Base-by-base conservation (phyloP, 2,329 filamentous ascomycete species). In the Trichophyton simii region DNA sequence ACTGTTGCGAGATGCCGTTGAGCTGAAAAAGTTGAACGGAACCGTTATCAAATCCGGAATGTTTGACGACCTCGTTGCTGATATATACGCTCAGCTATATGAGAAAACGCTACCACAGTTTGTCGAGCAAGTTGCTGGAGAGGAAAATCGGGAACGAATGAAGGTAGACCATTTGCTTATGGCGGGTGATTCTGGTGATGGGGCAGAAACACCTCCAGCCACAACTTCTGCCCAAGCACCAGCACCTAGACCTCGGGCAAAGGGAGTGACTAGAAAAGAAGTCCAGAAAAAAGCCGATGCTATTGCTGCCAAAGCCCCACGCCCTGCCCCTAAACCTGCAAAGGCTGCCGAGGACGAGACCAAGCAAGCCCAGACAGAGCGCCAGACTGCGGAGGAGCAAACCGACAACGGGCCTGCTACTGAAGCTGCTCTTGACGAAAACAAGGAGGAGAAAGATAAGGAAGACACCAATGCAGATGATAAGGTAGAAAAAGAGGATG, bases 11-110 rank as follows among this genome's bases (percentile, higher is more conserved):
- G 86, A 89, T 65, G 81, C 83, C 0, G 78, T 86, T 28, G 87
- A 89, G 66, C 75, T 89, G 38, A 88, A 88, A 69, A 87, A 85
- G 71, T 82, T 96, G 52, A 99, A 99, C 70, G 86, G 87, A 46
- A 87, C 87, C 55, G 80, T 96, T 6, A 94, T 95, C 82, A 96
- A 96, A 73, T 83, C 87, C 0, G 83, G 85, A 0, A 80, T 86
- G 8, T 92, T 97, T 52, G 94, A 99, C 68, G 94, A 99, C 69
- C 81, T 97, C n/a, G 88, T 96, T 66, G 88, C 87, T 22, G 94
- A 99, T 73, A 86, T 88, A 57, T 99, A 96, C 72, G 87, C 89
- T 0, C 81, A 84, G 11, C 61, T 76, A 8, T 76, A 75, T 62
- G 70, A 76, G 46, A 65, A 72, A 55, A 75, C 73, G 52, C 67